Percentiles rank a stretch among this genome's conserved stretches.
These are phyloP conservation scores for Pseudocohnilembus persalinus DNA, from an alignment of 169 alveolate species.

Conservation along the genomic window DNA sequence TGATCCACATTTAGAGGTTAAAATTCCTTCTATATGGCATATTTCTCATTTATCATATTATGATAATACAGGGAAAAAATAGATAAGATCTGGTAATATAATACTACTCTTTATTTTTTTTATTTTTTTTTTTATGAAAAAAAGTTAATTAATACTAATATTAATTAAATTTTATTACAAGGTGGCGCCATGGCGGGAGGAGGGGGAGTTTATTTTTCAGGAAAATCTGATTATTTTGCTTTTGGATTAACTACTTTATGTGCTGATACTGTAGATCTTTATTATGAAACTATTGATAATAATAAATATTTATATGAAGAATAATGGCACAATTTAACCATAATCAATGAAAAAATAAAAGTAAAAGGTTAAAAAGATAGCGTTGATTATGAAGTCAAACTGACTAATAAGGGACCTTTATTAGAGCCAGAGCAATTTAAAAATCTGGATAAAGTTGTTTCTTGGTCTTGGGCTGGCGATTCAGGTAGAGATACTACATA, in stretches of 20 bases:
- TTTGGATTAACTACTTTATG: constrained; percentile 39
- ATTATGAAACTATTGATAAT: constrained; percentile 14
- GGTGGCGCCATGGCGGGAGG: too few species aligned
- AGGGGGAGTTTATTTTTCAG: too few species aligned
- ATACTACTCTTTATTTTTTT: too few species aligned
- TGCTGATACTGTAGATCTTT: constrained; percentile 40
- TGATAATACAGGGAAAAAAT: too few species aligned
- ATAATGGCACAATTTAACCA: constrained; percentile 1
- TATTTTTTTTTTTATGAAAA: too few species aligned
- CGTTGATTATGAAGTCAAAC: constrained; percentile 9
- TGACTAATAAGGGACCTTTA: constrained; percentile 42
- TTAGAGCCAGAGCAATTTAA: constrained; percentile 5
- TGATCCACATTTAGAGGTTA: too few species aligned
- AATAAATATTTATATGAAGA: constrained; percentile 15
- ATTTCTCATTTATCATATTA: too few species aligned
- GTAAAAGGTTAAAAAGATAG: constrained; percentile 9
- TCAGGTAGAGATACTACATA: background rate
- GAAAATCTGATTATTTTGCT: constrained; percentile 20
- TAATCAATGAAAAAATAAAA: constrained; percentile 7
- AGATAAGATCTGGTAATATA: too few species aligned
- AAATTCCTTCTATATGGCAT: too few species aligned
- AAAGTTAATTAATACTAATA: too few species aligned
- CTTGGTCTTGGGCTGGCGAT: background rate
- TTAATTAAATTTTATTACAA: too few species aligned
- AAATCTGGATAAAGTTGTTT: constrained; percentile 17